Evolutionary conservation across 768 basidiomycete species (phyloP).

Genomic region (Megacollybia marginata): DNA sequence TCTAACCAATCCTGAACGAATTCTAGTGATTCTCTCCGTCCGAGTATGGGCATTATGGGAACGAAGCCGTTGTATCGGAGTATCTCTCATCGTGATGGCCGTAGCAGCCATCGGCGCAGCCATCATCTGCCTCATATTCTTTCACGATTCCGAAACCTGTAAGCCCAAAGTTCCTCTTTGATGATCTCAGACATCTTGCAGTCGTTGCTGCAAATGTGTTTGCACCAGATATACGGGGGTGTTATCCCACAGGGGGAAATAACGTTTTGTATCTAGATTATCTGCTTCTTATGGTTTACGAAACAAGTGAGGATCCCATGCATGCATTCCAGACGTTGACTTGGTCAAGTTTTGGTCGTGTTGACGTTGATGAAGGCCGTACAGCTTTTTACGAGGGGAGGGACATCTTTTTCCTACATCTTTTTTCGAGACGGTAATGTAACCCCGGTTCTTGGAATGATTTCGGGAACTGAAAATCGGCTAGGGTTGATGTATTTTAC

Average conservation of each 20-base stretch:
- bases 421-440: constrained; percentile 4
- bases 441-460: background rate
- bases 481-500: constrained; percentile 1
- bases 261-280: constrained; percentile 8
- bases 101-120: constrained; percentile 1
- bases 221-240: constrained; percentile 5
- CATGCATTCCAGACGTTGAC: background rate
- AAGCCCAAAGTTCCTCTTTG: background rate
- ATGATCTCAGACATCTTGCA: too few relatives aligned
- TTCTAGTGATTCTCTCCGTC: constrained; percentile 6
- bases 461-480: background rate
- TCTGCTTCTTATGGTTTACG: constrained; percentile 6
- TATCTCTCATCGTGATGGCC: background rate
- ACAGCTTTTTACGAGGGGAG: background rate
- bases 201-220: constrained; percentile 4
- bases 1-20: background rate
- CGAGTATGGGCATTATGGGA: constrained; percentile 11
- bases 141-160: constrained; percentile 1
- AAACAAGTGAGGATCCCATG: background rate
- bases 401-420: background rate
- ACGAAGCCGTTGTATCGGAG: constrained; percentile 1
- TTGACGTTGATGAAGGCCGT: background rate
- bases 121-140: constrained; percentile 1
- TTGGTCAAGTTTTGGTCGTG: background rate
- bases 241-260: constrained; percentile 5